These are phyloP conservation scores for Saturnispora mendoncae DNA, from an alignment of 805 yeast genomes.

Conservation along the genomic window DNA sequence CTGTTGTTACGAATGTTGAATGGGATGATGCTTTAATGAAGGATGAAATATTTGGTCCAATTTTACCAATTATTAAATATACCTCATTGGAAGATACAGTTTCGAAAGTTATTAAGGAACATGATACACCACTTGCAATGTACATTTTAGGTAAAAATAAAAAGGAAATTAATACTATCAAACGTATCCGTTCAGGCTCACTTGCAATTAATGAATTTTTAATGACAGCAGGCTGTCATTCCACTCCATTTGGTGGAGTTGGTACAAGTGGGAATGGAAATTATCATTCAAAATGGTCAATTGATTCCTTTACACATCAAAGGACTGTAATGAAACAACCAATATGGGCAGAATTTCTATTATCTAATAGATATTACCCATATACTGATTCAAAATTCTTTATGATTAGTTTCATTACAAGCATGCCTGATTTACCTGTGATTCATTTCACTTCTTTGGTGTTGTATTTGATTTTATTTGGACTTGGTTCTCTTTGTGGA, in stretches of 20 bases:
- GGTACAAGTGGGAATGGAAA: slow-evolving; percentile 78
- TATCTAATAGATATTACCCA: slow-evolving; percentile 61
- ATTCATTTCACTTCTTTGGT: not conserved
- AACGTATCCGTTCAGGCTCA: slow-evolving; percentile 63
- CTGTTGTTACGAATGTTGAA: slow-evolving; percentile 53
- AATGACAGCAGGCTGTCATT: slow-evolving; percentile 53
- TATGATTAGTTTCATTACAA: slow-evolving; percentile 6
- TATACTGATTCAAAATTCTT: slow-evolving; percentile 28
- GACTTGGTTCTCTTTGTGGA: slow-evolving; percentile 12
- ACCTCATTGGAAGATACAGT: slow-evolving; percentile 33
- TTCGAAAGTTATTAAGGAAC: slow-evolving; percentile 34
- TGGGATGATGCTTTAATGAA: slow-evolving; percentile 67
- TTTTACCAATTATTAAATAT: slow-evolving; percentile 64
- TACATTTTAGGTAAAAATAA: slow-evolving; percentile 54
- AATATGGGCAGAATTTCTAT: slow-evolving; percentile 51
- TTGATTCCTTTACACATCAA: slow-evolving; percentile 67
- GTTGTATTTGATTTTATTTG: slow-evolving; percentile 2
- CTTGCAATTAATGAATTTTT: slow-evolving; percentile 59
- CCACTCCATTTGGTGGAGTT: slow-evolving; percentile 85
- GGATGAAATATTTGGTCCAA: slow-evolving; percentile 77
- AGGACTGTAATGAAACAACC: slow-evolving; percentile 61
- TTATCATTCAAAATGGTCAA: slow-evolving; percentile 69
- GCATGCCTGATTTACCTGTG: slow-evolving; percentile 15
- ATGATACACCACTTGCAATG: slow-evolving; percentile 75
- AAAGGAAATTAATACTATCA: slow-evolving; percentile 40